Evolutionary conservation across 805 yeast species (phyloP), one percentile per base, ranked within the genome.

Genomic region (Candida xyloterini): DNA sequence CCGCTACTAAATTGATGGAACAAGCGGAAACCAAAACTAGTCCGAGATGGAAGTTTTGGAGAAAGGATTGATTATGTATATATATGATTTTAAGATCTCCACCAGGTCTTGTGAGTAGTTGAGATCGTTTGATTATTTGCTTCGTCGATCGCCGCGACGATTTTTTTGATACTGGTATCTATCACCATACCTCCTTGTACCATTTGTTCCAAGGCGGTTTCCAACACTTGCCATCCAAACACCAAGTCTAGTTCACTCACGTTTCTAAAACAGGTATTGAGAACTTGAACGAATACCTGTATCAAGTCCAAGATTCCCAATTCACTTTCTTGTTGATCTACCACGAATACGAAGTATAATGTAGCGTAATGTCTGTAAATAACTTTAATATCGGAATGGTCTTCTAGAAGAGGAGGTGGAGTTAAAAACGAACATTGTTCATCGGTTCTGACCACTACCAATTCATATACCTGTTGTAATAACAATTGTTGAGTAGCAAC

Each of bases 111-210:
- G 10, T 29, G 33, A 18, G 32, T 38, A 23, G 60, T 55, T 1
- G 66, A 60, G 30, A 47, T 54, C 51, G 68, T 71, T 48, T 74
- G 79, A 36, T 71, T 66, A 55, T 78, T 78, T 22, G 85, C 83
- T 33, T 77, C 84, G 61, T 85, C 95, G 9, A 85, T 85, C 1
- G 93, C 86, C 2, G 78, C 79, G 5, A 93, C 96, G 25, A 93
- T 89, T 44, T 83, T 78, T 18, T 67, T 57, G 15, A 89, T 87
- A 50, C 82, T 87, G 2, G 98, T 90, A 59, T 93, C 99, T 26
- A 93, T 85, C 7, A 93, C 99, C 95, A 93, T 83, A 0, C 99
- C 99, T 18, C 98, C 99, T 59, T 93, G 98, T 1, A 93, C 82
- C 24, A 93, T 84, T 55, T 93, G 98, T 53, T 83, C 93, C 34